phyloP scores from a whole-genome alignment of 345 rosid genomes.

The Brassica nigra region DNA sequence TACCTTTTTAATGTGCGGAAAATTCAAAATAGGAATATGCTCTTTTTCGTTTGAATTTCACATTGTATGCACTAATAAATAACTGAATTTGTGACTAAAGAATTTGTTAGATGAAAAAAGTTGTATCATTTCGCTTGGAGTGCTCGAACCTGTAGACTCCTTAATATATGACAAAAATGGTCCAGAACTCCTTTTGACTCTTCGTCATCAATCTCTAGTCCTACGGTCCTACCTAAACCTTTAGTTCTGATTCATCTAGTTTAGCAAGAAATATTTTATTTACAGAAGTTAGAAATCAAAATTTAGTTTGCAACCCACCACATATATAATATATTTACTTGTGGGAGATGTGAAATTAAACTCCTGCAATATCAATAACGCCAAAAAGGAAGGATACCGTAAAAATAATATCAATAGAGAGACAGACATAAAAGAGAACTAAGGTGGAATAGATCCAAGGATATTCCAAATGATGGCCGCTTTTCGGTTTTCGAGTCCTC shows the following conservation, averaged over 20 bases:
- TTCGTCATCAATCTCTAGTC: not conserved
- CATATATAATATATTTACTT: not conserved
- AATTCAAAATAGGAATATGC: not conserved
- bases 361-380: not conserved
- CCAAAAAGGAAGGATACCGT: not conserved
- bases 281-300: not conserved
- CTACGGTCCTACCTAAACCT: not conserved
- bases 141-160: not conserved
- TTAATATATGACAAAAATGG: not conserved
- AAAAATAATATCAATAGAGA: not conserved
- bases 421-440: not conserved
- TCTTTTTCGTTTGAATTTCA: not conserved
- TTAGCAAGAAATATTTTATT: not conserved
- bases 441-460: not conserved
- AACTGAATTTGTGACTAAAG: not conserved
- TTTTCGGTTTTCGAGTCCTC: not conserved
- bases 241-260: not conserved
- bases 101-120: not conserved
- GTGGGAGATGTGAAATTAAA: not conserved
- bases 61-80: not conserved
- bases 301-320: not conserved
- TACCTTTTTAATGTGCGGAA: not conserved
- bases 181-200: not conserved
- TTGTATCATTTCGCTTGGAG: not conserved
- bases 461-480: slow-evolving; percentile 15